Percentiles rank a stretch among this genome's conserved stretches.
Conservation (phyloP, 1,284 basidiomycete genomes). For the Moesziomyces sp. region DNA sequence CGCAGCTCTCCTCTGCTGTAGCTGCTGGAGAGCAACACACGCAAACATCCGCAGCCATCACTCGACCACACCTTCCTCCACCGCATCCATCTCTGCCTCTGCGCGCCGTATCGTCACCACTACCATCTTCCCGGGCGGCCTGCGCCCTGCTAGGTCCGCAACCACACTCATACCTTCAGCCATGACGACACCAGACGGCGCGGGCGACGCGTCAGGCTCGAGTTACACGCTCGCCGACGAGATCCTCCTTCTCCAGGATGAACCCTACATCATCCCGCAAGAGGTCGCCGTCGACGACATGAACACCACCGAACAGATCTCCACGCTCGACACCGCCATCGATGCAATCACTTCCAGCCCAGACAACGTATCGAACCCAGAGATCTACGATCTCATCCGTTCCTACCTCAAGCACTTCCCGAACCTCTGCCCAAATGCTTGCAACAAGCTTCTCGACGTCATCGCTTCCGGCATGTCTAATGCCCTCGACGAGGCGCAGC, state of each 20-base stretch:
- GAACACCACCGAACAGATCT: conserved; percentile 41
- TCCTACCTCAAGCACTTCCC: conserved; percentile 62
- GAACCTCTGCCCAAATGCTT: conserved; percentile 42
- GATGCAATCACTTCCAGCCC: conserved; percentile 52
- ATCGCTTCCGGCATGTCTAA: conserved; percentile 53
- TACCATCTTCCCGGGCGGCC: too few relatives aligned
- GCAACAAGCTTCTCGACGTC: conserved; percentile 60
- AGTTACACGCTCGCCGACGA: conserved; percentile 60
- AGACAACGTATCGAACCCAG: conserved; percentile 43
- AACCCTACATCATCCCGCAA: conserved; percentile 58
- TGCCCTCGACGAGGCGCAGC: conserved; percentile 53
- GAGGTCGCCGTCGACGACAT: conserved; percentile 56
- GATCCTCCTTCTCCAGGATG: conserved; percentile 56
- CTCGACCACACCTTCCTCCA: too few relatives aligned
- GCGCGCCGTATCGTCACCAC: too few relatives aligned
- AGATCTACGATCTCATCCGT: conserved; percentile 52
- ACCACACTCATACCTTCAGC: not conserved
- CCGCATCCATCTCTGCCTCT: too few relatives aligned
- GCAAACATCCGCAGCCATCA: too few relatives aligned
- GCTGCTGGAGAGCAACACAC: too few relatives aligned
- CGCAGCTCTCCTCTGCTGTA: too few relatives aligned
- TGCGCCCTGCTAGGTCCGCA: too few relatives aligned
- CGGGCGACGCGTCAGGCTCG: conserved; percentile 10
- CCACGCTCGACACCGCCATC: conserved; percentile 50
- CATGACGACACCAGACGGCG: conserved; percentile 21